Percentiles rank a stretch among this genome's conserved stretches.
phyloP scores from a whole-genome alignment of 176 grass and related monocot genomes.

The Ampelocalamus luodianensis region DNA sequence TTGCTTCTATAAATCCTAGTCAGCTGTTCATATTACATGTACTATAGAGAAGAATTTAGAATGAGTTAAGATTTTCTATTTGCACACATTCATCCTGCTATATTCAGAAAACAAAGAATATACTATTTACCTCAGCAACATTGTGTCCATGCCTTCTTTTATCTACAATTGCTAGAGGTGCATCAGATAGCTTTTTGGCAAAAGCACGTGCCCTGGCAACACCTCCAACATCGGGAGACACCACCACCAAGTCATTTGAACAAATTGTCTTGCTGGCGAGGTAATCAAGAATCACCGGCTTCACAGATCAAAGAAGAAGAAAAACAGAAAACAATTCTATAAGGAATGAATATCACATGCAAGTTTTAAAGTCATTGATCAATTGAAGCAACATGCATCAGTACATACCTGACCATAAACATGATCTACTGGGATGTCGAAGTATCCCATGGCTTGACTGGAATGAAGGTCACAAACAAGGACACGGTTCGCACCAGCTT shows the following conservation, averaged over 20 bases:
- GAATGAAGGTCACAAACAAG: slow-evolving; percentile 98
- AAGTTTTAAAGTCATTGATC: slow-evolving; percentile 17
- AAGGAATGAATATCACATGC: slow-evolving; percentile 26
- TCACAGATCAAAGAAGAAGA: slow-evolving; percentile 36
- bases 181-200: slow-evolving; percentile 95
- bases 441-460: slow-evolving; percentile 98
- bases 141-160: slow-evolving; percentile 98
- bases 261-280: slow-evolving; percentile 90
- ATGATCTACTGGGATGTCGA: slow-evolving; percentile 98
- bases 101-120: slow-evolving; percentile 23
- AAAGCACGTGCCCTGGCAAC: slow-evolving; percentile 92
- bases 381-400: slow-evolving; percentile 38
- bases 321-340: slow-evolving; percentile 30
- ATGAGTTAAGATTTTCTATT: neutral
- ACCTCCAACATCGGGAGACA: slow-evolving; percentile 95
- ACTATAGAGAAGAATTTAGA: neutral
- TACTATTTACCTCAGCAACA: slow-evolving; percentile 75
- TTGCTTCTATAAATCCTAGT: slow-evolving; percentile 30
- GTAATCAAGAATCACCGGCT: slow-evolving; percentile 99
- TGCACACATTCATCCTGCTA: neutral
- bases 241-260: slow-evolving; percentile 89
- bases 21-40: neutral
- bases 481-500: slow-evolving; percentile 97
- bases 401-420: slow-evolving; percentile 89
- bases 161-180: slow-evolving; percentile 96